These are phyloP conservation scores for Apiotrichum brassicae DNA, from an alignment of 1,284 basidiomycete genomes.

Conservation along the genomic window DNA sequence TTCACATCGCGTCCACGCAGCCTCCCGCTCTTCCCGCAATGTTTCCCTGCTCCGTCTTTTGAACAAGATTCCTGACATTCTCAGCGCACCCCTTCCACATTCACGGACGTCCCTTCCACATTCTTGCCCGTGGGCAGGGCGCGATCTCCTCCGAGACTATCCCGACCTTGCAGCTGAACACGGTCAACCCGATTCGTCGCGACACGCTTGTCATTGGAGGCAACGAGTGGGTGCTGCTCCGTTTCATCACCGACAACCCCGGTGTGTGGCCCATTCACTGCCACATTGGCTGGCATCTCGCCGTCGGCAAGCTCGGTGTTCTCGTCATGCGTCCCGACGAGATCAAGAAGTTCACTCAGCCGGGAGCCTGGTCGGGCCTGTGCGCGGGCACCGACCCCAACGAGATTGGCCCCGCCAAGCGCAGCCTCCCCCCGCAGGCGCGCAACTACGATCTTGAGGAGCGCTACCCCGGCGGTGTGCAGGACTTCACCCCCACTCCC, in stretches of 20 bases:
- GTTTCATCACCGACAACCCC: constrained; percentile 22
- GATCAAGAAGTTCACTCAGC: constrained; percentile 8
- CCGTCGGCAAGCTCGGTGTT: constrained; percentile 8
- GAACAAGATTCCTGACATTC: too few relatives aligned
- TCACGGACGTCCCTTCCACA: constrained; percentile 26
- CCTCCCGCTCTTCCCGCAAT: too few relatives aligned
- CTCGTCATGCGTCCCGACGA: constrained; percentile 20
- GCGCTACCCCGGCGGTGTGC: background rate
- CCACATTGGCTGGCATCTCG: constrained; percentile 26
- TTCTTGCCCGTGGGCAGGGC: constrained; percentile 40
- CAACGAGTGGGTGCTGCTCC: constrained; percentile 25
- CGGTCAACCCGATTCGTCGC: constrained; percentile 41
- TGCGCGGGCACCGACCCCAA: constrained; percentile 11
- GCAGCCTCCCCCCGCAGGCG: background rate
- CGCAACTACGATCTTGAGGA: background rate
- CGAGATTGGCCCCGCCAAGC: constrained; percentile 13
- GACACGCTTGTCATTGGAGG: constrained; percentile 42
- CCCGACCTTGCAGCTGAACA: constrained; percentile 20
- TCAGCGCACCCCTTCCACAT: constrained; percentile 41
- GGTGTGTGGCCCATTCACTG: constrained; percentile 26
- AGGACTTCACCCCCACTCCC: background rate
- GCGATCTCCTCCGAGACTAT: constrained; percentile 19
- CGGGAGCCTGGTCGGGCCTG: constrained; percentile 15
- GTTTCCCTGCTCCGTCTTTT: too few relatives aligned
- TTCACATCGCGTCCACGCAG: too few relatives aligned